phyloP scores from a whole-genome alignment of 2,329 filamentous ascomycete genomes.

The Calonectria leucothoes region DNA sequence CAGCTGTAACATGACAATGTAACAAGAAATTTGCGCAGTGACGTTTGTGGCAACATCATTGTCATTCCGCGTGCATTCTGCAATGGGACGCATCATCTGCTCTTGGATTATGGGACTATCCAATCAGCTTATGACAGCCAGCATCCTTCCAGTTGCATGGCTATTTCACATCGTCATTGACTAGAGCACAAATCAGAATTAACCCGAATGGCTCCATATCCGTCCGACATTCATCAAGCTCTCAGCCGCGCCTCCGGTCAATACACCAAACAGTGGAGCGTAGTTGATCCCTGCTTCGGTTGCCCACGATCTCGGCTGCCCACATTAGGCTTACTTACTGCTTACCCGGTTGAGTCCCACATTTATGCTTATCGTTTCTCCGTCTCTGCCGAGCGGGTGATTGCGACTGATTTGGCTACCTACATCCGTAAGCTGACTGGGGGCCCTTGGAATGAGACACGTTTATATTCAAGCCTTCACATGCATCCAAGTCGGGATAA shows the following conservation, averaged over 20 bases:
- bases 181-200: too few relatives aligned
- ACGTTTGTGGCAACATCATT: too few relatives aligned
- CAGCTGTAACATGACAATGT: too few relatives aligned
- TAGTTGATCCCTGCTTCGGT: not conserved
- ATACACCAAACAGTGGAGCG: not conserved
- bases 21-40: too few relatives aligned
- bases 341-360: not conserved
- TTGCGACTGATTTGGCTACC: not conserved
- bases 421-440: not conserved
- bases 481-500: not conserved
- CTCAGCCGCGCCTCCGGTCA: not conserved
- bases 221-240: not conserved
- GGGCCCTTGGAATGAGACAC: not conserved
- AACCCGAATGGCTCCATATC: too few relatives aligned
- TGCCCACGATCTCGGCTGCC: not conserved
- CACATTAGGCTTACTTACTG: not conserved
- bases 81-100: too few relatives aligned
- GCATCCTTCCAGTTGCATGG: too few relatives aligned
- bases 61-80: too few relatives aligned
- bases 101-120: too few relatives aligned
- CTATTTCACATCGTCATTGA: too few relatives aligned
- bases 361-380: not conserved
- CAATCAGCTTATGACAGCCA: too few relatives aligned
- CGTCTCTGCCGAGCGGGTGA: not conserved
- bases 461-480: not conserved